Conservation (phyloP, 306 rosid species). For the Lotus japonicus region DNA sequence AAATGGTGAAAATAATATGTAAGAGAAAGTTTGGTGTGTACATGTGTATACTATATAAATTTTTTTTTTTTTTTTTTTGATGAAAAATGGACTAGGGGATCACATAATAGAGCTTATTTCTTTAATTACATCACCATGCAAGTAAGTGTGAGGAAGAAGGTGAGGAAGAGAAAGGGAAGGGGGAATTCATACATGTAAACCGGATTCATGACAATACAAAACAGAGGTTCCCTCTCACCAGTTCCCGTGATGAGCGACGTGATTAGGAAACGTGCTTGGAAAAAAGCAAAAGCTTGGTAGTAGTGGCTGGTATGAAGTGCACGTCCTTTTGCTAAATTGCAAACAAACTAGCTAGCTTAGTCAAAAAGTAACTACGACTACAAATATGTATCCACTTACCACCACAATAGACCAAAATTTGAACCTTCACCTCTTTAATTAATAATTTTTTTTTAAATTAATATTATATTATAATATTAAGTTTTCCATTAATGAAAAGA, state of each 20-base stretch:
- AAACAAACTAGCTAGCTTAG: conserved; percentile 2
- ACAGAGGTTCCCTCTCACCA: not conserved
- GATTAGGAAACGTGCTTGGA: conserved; percentile 24
- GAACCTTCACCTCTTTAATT: no score
- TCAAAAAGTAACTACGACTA: conserved; percentile 10
- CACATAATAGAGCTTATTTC: no score
- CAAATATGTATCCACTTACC: not conserved
- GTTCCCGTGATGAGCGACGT: conserved; percentile 41
- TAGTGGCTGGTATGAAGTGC: conserved; percentile 24
- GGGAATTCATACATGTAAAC: not conserved
- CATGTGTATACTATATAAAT: no score
- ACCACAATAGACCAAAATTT: no score
- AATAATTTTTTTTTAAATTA: no score
- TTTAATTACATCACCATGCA: no score
- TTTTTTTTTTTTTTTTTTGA: no score
- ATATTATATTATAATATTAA: not conserved
- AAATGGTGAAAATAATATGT: no score
- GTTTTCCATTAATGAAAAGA: not conserved
- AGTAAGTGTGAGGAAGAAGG: no score
- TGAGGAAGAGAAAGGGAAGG: no score
- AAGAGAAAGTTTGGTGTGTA: no score
- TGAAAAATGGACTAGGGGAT: no score
- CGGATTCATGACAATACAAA: conserved; percentile 10
- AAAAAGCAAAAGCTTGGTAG: conserved; percentile 24
- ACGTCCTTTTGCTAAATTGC: conserved; percentile 20